A percentile compares a stretch with the other conserved stretches of the same genome.
Conservation (phyloP, 2,329 filamentous ascomycete species). For the Fusarium poae region DNA sequence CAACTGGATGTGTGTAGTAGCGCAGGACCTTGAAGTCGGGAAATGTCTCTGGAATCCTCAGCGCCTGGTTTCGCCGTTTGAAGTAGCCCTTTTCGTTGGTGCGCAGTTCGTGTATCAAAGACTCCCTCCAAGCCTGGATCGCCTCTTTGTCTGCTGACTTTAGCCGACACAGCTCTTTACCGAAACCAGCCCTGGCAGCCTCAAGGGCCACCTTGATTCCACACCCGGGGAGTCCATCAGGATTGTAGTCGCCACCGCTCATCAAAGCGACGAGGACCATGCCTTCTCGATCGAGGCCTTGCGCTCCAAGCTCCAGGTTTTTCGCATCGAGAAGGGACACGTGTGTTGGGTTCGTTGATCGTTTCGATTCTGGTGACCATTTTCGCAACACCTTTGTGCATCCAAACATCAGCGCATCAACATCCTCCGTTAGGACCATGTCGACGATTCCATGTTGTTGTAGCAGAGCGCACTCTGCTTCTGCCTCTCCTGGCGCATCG, state of each 20-base stretch:
- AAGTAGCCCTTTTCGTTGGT: constrained; percentile 90
- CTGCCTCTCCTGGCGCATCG: constrained; percentile 92
- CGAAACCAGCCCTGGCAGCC: constrained; percentile 89
- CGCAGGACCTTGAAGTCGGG: constrained; percentile 82
- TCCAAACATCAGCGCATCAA: constrained; percentile 98
- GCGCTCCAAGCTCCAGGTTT: constrained; percentile 61
- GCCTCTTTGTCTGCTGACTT: constrained; percentile 69
- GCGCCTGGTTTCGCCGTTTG: constrained; percentile 76
- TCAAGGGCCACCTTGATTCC: constrained; percentile 91
- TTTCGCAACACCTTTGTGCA: constrained; percentile 83
- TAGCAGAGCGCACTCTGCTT: constrained; percentile 92
- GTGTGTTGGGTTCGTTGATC: constrained; percentile 81
- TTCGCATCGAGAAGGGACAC: constrained; percentile 82
- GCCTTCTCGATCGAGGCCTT: constrained; percentile 82
- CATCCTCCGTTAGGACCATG: constrained; percentile 94
- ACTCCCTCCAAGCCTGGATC: constrained; percentile 77
- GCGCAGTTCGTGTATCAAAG: constrained; percentile 78
- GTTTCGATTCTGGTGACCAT: constrained; percentile 80
- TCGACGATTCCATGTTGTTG: constrained; percentile 88
- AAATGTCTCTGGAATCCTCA: constrained; percentile 84
- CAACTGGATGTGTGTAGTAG: constrained; percentile 89
- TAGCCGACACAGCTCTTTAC: constrained; percentile 77
- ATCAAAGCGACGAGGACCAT: constrained; percentile 96
- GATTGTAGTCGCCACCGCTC: constrained; percentile 94
- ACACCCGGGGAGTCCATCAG: constrained; percentile 87